phyloP scores from a whole-genome alignment of 495 filamentous ascomycete species.

The Penicillium canariense region DNA sequence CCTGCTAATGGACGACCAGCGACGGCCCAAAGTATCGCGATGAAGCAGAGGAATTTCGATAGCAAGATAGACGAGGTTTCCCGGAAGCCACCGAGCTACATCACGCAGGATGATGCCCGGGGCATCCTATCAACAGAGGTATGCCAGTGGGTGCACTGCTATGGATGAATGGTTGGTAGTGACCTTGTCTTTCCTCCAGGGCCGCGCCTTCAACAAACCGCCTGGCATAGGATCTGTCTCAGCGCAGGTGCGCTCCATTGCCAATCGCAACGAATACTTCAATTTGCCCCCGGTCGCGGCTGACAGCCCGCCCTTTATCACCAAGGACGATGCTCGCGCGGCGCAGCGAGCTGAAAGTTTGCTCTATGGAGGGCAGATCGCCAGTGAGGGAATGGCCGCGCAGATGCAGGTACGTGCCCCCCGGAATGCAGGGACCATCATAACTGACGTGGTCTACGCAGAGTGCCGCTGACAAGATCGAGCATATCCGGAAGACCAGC shows the following conservation, averaged over 20 bases:
- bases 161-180: background rate
- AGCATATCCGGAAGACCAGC: slow-evolving; percentile 19
- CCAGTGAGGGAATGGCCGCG: slow-evolving; percentile 28
- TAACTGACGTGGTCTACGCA: slow-evolving; percentile 7
- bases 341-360: slow-evolving; percentile 33
- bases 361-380: slow-evolving; percentile 32
- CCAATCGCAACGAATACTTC: slow-evolving; percentile 35
- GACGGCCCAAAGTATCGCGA: slow-evolving; percentile 34
- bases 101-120: slow-evolving; percentile 34
- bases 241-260: slow-evolving; percentile 35
- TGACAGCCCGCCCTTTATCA: slow-evolving; percentile 28
- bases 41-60: slow-evolving; percentile 41
- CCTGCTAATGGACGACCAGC: slow-evolving; percentile 13
- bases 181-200: slow-evolving; percentile 12
- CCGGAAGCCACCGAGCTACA: slow-evolving; percentile 32
- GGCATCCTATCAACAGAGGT: slow-evolving; percentile 36
- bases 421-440: background rate
- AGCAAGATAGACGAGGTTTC: slow-evolving; percentile 33
- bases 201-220: slow-evolving; percentile 36
- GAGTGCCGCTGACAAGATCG: slow-evolving; percentile 37
- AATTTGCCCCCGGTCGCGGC: slow-evolving; percentile 23
- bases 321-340: slow-evolving; percentile 35
- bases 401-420: slow-evolving; percentile 29
- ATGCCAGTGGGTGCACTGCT: background rate
- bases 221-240: slow-evolving; percentile 32